Conservation (phyloP, 2,329 filamentous ascomycete species). For the Diaporthe capsici region DNA sequence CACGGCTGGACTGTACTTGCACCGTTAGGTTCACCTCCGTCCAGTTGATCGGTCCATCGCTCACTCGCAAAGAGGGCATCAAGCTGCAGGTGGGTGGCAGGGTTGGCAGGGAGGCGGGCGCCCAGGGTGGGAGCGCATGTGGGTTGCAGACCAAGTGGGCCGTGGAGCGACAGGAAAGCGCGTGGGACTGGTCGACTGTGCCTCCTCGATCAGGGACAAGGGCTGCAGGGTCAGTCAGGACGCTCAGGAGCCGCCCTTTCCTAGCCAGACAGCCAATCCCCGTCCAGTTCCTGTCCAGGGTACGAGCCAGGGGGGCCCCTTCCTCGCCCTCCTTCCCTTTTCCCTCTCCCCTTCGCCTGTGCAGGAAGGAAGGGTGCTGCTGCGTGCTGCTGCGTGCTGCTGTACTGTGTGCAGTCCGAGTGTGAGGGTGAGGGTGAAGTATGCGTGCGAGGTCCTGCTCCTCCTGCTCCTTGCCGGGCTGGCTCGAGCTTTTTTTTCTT, state of each 20-base stretch:
- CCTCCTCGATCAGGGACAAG: slow-evolving; percentile 26
- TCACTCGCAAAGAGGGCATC: slow-evolving; percentile 11
- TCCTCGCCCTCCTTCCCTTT: slow-evolving; percentile 30
- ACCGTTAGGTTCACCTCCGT: neutral
- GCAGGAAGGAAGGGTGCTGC: neutral
- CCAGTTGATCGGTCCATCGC: slow-evolving; percentile 1
- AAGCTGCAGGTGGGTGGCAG: slow-evolving; percentile 31
- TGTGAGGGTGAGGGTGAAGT: neutral
- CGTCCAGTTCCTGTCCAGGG: neutral
- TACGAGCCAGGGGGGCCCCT: slow-evolving; percentile 10
- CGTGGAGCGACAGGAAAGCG: slow-evolving; percentile 25
- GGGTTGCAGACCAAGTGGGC: slow-evolving; percentile 34
- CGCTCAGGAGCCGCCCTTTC: slow-evolving; percentile 31
- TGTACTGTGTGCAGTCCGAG: slow-evolving; percentile 4
- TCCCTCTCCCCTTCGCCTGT: slow-evolving; percentile 12
- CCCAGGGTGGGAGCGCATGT: slow-evolving; percentile 32
- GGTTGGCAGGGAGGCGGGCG: slow-evolving; percentile 22
- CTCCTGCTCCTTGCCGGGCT: slow-evolving; percentile 29
- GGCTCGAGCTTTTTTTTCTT: slow-evolving; percentile 31
- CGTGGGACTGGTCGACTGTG: slow-evolving; percentile 33
- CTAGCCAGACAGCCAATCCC: slow-evolving; percentile 20
- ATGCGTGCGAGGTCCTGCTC: slow-evolving; percentile 8
- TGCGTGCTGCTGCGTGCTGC: neutral
- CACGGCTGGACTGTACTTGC: slow-evolving; percentile 9
- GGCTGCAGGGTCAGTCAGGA: slow-evolving; percentile 32